Percentiles rank a stretch among this genome's conserved stretches.
These are phyloP conservation scores for Xylaria longipes DNA, from an alignment of 495 filamentous ascomycete species.

Conservation along the genomic window DNA sequence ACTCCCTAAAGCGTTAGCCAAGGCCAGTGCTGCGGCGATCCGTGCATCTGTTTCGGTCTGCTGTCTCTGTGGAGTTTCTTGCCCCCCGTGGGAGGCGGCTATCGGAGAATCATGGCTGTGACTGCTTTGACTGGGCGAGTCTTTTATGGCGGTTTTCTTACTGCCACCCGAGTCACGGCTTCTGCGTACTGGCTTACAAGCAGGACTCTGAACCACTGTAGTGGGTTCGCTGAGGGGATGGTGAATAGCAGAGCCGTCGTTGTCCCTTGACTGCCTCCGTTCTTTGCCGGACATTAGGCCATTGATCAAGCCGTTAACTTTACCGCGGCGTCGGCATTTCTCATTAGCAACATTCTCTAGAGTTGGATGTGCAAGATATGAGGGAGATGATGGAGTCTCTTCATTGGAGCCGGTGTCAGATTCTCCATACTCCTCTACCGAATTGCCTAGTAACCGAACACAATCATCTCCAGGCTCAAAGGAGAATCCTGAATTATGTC, in stretches of 20 bases:
- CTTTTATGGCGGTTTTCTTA: background rate
- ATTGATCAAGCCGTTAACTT: background rate
- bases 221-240: too few species aligned
- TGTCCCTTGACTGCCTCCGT: background rate
- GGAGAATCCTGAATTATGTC: background rate
- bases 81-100: background rate
- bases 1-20: background rate
- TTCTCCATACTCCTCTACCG: background rate
- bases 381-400: background rate
- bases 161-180: background rate
- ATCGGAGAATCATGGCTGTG: background rate
- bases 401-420: background rate
- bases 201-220: background rate
- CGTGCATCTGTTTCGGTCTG: background rate
- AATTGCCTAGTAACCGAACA: background rate
- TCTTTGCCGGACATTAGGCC: background rate
- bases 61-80: background rate
- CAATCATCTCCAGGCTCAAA: slow-evolving; percentile 17
- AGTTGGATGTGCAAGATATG: background rate
- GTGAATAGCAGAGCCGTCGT: background rate
- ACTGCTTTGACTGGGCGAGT: background rate
- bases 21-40: slow-evolving; percentile 14
- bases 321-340: background rate
- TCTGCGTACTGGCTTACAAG: background rate
- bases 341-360: background rate